Conservation (phyloP, 2,329 filamentous ascomycete genomes). For the Beauveria medogensis region DNA sequence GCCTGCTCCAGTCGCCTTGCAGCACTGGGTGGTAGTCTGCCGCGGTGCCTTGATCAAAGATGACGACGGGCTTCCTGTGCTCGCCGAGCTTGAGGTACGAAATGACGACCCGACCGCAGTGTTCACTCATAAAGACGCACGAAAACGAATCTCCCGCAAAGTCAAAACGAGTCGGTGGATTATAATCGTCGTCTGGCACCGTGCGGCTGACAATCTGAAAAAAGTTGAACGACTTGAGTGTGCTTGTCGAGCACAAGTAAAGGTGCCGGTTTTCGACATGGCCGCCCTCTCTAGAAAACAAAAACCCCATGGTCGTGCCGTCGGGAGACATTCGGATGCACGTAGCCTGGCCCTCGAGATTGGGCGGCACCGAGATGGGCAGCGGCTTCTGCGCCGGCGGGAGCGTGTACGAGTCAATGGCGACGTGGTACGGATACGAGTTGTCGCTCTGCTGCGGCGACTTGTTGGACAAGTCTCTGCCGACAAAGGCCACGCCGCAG, state of each 20-base stretch:
- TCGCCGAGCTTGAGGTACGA: slow-evolving; percentile 26
- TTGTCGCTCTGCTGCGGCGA: slow-evolving; percentile 13
- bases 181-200: slow-evolving; percentile 16
- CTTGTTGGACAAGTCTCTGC: slow-evolving; percentile 14
- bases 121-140: slow-evolving; percentile 26
- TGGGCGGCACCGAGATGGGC: slow-evolving; percentile 16
- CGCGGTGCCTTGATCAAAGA: slow-evolving; percentile 22
- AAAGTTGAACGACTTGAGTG: slow-evolving; percentile 11
- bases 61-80: slow-evolving; percentile 17
- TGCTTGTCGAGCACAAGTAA: slow-evolving; percentile 22
- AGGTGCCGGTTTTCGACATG: slow-evolving; percentile 22
- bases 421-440: slow-evolving; percentile 24
- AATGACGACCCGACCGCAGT: slow-evolving; percentile 25
- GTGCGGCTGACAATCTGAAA: slow-evolving; percentile 3
- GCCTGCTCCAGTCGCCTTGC: slow-evolving; percentile 18
- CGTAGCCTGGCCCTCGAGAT: slow-evolving; percentile 14
- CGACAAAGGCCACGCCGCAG: slow-evolving; percentile 28
- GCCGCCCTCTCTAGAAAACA: slow-evolving; percentile 19
- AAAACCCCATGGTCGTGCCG: slow-evolving; percentile 27
- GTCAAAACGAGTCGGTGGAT: slow-evolving; percentile 25
- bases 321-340: slow-evolving; percentile 29
- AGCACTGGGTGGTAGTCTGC: slow-evolving; percentile 20
- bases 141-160: slow-evolving; percentile 26
- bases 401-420: slow-evolving; percentile 24
- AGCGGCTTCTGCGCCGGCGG: slow-evolving; percentile 16